Conservation (phyloP, 2,329 filamentous ascomycete species). For the Xylariaceae sp. region DNA sequence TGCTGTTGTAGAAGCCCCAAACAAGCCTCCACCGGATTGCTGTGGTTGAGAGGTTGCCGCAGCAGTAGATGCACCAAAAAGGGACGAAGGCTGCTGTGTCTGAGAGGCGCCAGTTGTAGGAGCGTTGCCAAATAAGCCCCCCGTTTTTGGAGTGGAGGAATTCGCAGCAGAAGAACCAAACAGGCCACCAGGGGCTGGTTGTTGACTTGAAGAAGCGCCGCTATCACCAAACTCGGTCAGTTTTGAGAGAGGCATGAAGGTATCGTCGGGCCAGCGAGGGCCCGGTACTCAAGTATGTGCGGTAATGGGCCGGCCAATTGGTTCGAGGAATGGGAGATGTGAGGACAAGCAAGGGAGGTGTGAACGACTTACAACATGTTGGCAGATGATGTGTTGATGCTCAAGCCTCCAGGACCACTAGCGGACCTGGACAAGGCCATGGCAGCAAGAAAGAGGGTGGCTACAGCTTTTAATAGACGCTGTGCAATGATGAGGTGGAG, state of each 20-base stretch:
- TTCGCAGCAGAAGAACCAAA: slow-evolving; percentile 22
- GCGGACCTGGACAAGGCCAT: slow-evolving; percentile 54
- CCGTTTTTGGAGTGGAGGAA: slow-evolving; percentile 18
- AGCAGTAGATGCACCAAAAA: slow-evolving; percentile 25
- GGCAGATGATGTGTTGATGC: slow-evolving; percentile 59
- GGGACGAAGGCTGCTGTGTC: slow-evolving; percentile 21
- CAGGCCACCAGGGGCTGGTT: slow-evolving; percentile 28
- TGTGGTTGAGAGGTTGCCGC: slow-evolving; percentile 20
- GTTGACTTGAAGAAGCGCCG: slow-evolving; percentile 28
- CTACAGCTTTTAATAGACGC: slow-evolving; percentile 6
- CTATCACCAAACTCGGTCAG: slow-evolving; percentile 12
- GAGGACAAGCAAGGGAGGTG: background rate
- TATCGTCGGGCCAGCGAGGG: too few relatives aligned
- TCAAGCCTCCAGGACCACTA: slow-evolving; percentile 56
- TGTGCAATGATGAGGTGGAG: slow-evolving; percentile 6
- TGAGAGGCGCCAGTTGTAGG: slow-evolving; percentile 15
- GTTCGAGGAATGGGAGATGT: background rate
- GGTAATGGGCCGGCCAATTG: too few relatives aligned
- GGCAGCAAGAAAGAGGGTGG: slow-evolving; percentile 4
- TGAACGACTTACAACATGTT: slow-evolving; percentile 47
- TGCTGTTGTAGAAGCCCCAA: slow-evolving; percentile 7
- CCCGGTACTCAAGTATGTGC: too few relatives aligned
- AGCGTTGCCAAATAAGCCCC: slow-evolving; percentile 27
- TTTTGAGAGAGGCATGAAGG: slow-evolving; percentile 14
- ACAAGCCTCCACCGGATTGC: slow-evolving; percentile 15